Percentiles rank a stretch among this genome's conserved stretches.
Evolutionary conservation across 202 grass and related monocot genomes (phyloP).

Genomic region (Hordeum pubiflorum): DNA sequence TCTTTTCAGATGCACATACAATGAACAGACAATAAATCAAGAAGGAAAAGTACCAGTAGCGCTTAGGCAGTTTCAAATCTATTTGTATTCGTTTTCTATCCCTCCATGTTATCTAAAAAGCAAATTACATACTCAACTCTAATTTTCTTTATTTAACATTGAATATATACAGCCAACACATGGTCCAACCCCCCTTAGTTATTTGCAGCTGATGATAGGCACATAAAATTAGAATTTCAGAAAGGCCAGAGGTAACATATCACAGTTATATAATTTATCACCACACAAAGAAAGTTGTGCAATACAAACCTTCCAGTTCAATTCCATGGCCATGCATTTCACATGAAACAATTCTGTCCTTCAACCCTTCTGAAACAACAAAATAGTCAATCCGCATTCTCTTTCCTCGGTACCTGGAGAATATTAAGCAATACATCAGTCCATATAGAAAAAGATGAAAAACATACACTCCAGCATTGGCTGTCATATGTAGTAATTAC

Average conservation of each 20-base stretch:
- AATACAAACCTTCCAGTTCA: conserved; percentile 80
- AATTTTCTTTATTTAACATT: background rate
- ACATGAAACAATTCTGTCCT: conserved; percentile 59
- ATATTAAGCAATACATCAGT: conserved; percentile 21
- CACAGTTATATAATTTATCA: background rate
- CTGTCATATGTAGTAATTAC: background rate
- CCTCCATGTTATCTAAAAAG: background rate
- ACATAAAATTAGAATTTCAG: background rate
- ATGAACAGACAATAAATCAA: background rate
- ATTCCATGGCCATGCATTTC: conserved; percentile 89
- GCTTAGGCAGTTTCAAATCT: background rate
- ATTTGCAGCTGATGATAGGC: conserved; percentile 3
- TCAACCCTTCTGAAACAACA: conserved; percentile 57
- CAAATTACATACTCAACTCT: background rate
- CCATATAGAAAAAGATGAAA: background rate
- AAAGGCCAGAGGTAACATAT: background rate
- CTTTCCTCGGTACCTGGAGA: conserved; percentile 73
- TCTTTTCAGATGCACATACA: background rate
- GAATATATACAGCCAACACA: background rate
- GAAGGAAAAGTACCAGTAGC: background rate
- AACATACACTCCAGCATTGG: background rate
- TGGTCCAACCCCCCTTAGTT: background rate
- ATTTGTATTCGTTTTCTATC: background rate
- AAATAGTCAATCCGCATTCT: conserved; percentile 99
- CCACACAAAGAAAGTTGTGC: background rate